Percentiles rank a stretch among this genome's conserved stretches.
Evolutionary conservation across 208 protist species (phyloP).

Genomic region (Plasmodiophora brassicae): DNA sequence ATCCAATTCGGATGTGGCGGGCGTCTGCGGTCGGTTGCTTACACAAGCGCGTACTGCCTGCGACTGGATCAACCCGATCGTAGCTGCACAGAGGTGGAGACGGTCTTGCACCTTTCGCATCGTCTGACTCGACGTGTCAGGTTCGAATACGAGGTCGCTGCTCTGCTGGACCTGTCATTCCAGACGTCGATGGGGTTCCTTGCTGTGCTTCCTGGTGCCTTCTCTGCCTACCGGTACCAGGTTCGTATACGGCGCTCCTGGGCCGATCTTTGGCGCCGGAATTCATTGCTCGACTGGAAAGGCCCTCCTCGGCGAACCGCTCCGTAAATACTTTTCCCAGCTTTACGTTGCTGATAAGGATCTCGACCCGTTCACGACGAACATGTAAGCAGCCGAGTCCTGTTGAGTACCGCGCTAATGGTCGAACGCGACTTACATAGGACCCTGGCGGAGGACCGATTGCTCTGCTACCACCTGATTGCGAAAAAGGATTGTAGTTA

Average conservation of each 20-base stretch:
- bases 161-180: conserved; percentile 23
- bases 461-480: conserved; percentile 33
- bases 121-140: neutral
- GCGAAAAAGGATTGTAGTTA: conserved; percentile 22
- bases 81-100: neutral
- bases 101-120: neutral
- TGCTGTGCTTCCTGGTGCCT: conserved; percentile 14
- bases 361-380: neutral
- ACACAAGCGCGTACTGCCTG: neutral
- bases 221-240: neutral
- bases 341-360: conserved; percentile 5
- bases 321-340: neutral
- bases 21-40: neutral
- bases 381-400: neutral
- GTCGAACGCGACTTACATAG: neutral
- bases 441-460: conserved; percentile 17
- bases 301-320: neutral
- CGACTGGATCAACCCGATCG: conserved; percentile 1
- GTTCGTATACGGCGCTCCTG: neutral
- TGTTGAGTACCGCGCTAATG: neutral
- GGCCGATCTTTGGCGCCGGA: no score
- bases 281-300: no score
- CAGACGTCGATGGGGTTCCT: neutral
- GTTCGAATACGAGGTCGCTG: neutral
- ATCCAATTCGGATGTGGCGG: neutral